Conservation (phyloP, 139 green algal species). For the Picochlorum sp. region DNA sequence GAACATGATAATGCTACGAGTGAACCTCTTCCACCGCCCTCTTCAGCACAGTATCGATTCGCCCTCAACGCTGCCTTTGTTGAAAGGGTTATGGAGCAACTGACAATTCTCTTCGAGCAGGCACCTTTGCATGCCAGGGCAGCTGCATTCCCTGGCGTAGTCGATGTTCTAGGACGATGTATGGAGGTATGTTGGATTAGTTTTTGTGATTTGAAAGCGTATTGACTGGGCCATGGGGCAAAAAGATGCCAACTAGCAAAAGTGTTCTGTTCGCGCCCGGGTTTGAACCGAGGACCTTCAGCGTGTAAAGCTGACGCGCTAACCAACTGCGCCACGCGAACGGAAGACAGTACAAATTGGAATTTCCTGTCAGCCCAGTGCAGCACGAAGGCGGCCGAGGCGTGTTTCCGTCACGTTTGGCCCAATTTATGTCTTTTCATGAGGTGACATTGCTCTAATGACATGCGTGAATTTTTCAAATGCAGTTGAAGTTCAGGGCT, state of each 20-base stretch:
- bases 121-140: conserved; percentile 53
- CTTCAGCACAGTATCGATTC: conserved; percentile 6
- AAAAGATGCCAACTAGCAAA: not conserved
- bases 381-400: no score
- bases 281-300: conserved; percentile 36
- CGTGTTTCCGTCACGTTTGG: no score
- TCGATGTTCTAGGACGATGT: conserved; percentile 49
- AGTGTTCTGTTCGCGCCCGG: conserved; percentile 20
- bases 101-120: conserved; percentile 28
- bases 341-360: not conserved
- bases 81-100: conserved; percentile 18
- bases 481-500: conserved; percentile 30
- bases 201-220: no score
- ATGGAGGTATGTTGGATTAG: conserved; percentile 41
- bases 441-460: not conserved
- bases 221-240: no score
- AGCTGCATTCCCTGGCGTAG: conserved; percentile 45
- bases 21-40: not conserved
- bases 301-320: conserved; percentile 36
- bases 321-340: conserved; percentile 28
- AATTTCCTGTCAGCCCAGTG: not conserved
- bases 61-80: conserved; percentile 33
- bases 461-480: not conserved
- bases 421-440: no score
- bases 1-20: conserved; percentile 6